These are phyloP conservation scores for Calonectria hawksworthii DNA, from an alignment of 2,329 filamentous ascomycete species.

Conservation along the genomic window DNA sequence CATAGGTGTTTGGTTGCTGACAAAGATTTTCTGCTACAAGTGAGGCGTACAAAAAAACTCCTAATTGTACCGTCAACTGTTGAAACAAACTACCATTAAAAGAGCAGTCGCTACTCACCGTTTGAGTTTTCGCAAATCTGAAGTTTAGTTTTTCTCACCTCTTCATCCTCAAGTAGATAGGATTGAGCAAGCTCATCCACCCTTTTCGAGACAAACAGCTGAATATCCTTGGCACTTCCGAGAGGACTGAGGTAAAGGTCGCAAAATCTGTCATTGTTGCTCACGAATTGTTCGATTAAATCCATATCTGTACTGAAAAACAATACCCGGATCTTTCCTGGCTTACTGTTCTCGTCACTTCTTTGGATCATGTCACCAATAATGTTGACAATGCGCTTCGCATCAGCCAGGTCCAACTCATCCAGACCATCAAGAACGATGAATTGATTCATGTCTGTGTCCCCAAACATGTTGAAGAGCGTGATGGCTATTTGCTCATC, in stretches of 20 bases:
- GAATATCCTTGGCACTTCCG: constrained; percentile 1
- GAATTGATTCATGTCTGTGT: constrained; percentile 47
- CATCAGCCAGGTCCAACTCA: constrained; percentile 52
- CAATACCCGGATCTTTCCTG: constrained; percentile 12
- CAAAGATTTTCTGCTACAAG: constrained; percentile 49
- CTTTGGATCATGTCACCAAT: constrained; percentile 19
- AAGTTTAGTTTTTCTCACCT: background rate
- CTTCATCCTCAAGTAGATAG: background rate
- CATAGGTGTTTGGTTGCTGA: constrained; percentile 29
- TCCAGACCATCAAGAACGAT: constrained; percentile 62
- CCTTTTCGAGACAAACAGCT: constrained; percentile 4
- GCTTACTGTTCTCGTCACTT: background rate
- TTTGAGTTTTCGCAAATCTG: background rate
- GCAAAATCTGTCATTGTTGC: background rate
- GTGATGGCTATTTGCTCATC: constrained; percentile 38
- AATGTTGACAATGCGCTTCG: constrained; percentile 47
- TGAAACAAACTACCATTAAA: background rate
- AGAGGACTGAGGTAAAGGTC: background rate
- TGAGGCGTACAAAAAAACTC: constrained; percentile 51
- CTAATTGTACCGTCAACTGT: constrained; percentile 16
- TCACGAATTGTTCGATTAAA: background rate
- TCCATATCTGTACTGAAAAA: background rate
- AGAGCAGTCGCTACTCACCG: background rate
- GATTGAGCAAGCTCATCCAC: background rate
- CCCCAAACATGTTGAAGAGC: constrained; percentile 50